Conservation (phyloP, 306 rosid species). For the Vigna mungo region DNA sequence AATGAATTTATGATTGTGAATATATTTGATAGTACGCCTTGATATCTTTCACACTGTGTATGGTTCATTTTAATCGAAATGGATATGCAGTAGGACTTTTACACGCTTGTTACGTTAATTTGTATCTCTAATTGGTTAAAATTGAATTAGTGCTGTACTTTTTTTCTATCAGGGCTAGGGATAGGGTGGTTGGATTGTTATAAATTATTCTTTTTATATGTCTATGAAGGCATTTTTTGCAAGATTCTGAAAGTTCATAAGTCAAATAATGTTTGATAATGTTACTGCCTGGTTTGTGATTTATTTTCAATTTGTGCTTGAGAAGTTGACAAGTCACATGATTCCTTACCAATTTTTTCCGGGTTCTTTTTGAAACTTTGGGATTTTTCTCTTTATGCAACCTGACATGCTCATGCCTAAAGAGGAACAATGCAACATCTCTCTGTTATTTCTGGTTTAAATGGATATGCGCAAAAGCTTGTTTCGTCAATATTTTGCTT, state of each 20-base stretch:
- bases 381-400: not conserved
- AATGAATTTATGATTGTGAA: not conserved
- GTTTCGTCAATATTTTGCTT: not conserved
- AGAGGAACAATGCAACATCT: conserved; percentile 6
- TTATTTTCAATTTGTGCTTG: not conserved
- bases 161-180: not conserved
- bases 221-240: not conserved
- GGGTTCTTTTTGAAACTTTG: not conserved
- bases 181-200: conserved; percentile 3
- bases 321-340: not conserved
- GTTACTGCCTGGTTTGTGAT: not conserved
- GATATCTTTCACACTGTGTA: conserved; percentile 19
- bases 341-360: not conserved
- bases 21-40: not conserved
- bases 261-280: not conserved
- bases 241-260: not conserved
- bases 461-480: not conserved
- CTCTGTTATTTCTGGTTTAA: conserved; percentile 13
- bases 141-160: not conserved
- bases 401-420: conserved; percentile 8
- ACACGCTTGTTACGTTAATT: not conserved
- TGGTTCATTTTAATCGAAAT: not conserved
- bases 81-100: not conserved
- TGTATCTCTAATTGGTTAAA: not conserved
- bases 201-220: not conserved